Base-by-base conservation (phyloP, 2,329 filamentous ascomycete genomes). In the Plenodomus tracheiphilus region DNA sequence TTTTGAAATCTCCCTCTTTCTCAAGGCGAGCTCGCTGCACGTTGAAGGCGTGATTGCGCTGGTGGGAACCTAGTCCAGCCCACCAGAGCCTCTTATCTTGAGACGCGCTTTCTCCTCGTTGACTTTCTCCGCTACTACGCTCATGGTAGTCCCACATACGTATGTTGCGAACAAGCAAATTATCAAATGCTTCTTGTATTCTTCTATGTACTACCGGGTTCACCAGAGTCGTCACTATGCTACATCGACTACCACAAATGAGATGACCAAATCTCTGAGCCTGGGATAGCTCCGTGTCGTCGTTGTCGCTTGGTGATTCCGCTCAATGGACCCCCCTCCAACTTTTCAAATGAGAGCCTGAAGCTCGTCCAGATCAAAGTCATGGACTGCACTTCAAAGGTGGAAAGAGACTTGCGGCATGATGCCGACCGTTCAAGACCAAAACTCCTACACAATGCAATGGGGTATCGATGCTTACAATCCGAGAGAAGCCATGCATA, bases 401-500 rank as follows among this genome's bases (percentile, higher is more conserved):
- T 25, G n/a, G n/a, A 25, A 5, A 25, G 22, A 25, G 22, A 25
- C 22, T 8, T 32, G 28, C 28, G 4, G 4, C 6, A 32, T 15
- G 28, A 4, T n/a, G n/a, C 28, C 28, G 6, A 11, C 11, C 28
- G 6, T 25, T 25, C 28, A 32, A 32, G 4, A 32, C 28, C 28
- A 7, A 32, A 58, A 58, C 53, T 51, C 57, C 54, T 37, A 50
- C 35, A 52, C 46, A 50, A 58, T 60, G 54, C 50, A 53, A 38
- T 47, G 46, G 53, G 58, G 59, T 62, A 62, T 62, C 56, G 58
- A 61, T 59, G 59, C 59, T 59, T 61, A 59, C 51, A 53, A 40
- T 54, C 52, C 43, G n/a, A n/a, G 46, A 56, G 50, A 43, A 48
- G 28, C 28, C 28, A 7, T 32, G 28, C 28, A 32, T 32, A 38